These are phyloP conservation scores for Aspergillus transmontanensis DNA, from an alignment of 2,329 filamentous ascomycete species.

Conservation along the genomic window DNA sequence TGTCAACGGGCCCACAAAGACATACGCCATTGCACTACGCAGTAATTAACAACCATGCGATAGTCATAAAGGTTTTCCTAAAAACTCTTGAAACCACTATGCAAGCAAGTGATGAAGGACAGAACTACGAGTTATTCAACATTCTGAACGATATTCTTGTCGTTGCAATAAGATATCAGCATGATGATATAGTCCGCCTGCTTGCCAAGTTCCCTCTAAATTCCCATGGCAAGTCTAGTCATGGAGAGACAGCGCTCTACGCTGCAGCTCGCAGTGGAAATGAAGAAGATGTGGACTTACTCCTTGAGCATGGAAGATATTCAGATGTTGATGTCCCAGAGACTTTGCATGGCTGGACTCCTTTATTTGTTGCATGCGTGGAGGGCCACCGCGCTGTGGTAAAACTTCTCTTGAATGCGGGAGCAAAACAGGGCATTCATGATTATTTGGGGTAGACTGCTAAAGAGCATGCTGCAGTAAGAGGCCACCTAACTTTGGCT, in stretches of 20 bases:
- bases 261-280: slow-evolving; percentile 5
- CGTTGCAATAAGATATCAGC: slow-evolving; percentile 9
- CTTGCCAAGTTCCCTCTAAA: not conserved
- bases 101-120: no score
- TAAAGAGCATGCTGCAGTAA: slow-evolving; percentile 37
- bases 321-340: slow-evolving; percentile 23
- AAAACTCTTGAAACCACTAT: no score
- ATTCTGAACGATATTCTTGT: slow-evolving; percentile 1
- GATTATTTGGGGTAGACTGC: slow-evolving; percentile 38
- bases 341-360: slow-evolving; percentile 33
- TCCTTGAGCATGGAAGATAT: not conserved
- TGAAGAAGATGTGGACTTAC: slow-evolving; percentile 5
- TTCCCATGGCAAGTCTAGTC: not conserved
- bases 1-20: not conserved
- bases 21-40: slow-evolving; percentile 15
- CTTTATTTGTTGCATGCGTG: slow-evolving; percentile 34
- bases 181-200: slow-evolving; percentile 10
- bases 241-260: slow-evolving; percentile 6
- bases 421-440: slow-evolving; percentile 21
- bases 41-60: slow-evolving; percentile 9
- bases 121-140: no score
- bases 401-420: slow-evolving; percentile 30
- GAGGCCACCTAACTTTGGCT: slow-evolving; percentile 35
- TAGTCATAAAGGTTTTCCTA: no score
- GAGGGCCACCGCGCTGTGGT: slow-evolving; percentile 29